Percentiles rank a stretch among this genome's conserved stretches.
Evolutionary conservation across 2,329 filamentous ascomycete species (phyloP).

Genomic region (Fusarium clavum): DNA sequence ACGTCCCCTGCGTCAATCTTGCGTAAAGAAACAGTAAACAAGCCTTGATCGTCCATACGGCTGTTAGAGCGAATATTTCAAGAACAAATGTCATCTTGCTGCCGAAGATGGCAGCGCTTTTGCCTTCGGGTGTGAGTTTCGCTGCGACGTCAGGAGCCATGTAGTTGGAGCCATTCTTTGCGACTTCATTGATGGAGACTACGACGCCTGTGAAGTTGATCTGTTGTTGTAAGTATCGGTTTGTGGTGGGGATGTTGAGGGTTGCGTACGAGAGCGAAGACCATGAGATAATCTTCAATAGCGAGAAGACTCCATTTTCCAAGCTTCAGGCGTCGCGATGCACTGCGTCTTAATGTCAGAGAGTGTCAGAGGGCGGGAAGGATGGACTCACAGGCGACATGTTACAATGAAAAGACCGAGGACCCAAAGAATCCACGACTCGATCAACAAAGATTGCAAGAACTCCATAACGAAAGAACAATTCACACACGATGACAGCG

Average conservation of each 20-base stretch:
- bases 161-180: conserved; percentile 59
- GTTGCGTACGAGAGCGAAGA: conserved; percentile 57
- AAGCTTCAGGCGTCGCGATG: conserved; percentile 53
- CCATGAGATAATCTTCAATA: conserved; percentile 68
- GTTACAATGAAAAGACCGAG: conserved; percentile 44
- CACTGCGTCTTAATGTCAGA: conserved; percentile 2
- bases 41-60: conserved; percentile 64
- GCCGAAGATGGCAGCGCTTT: conserved; percentile 59
- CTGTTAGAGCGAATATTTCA: conserved; percentile 64
- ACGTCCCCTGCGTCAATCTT: conserved; percentile 58
- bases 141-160: conserved; percentile 52
- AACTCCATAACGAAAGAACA: conserved; percentile 42
- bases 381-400: conserved; percentile 36
- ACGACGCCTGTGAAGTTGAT: conserved; percentile 56
- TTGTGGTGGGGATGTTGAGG: too few relatives aligned
- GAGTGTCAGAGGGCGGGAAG: too few relatives aligned
- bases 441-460: conserved; percentile 40
- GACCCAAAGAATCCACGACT: conserved; percentile 49
- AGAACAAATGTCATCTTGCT: conserved; percentile 66
- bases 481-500: background rate
- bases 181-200: conserved; percentile 57
- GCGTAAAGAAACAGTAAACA: conserved; percentile 65
- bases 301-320: conserved; percentile 61
- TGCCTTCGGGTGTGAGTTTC: conserved; percentile 58
- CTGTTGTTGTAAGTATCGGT: conserved; percentile 21